These are phyloP conservation scores for Penicillium sp. DNA, from an alignment of 2,329 filamentous ascomycete genomes.

Conservation along the genomic window DNA sequence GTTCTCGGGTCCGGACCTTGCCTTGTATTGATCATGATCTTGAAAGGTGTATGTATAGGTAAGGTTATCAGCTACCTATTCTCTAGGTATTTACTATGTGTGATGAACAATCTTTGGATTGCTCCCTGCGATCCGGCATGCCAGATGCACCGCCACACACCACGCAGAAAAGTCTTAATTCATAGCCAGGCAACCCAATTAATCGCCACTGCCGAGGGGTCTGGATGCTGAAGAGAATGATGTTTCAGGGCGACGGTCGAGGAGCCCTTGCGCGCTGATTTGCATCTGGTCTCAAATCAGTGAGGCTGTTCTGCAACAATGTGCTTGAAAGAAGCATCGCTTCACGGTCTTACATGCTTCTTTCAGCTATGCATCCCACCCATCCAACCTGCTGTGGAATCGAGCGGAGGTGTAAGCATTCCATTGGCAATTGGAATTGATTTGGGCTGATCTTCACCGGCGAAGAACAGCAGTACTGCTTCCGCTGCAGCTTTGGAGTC, in stretches of 20 bases:
- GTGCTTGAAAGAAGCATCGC: background rate
- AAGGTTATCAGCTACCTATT: background rate
- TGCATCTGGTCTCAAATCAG: background rate
- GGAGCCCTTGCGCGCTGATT: background rate
- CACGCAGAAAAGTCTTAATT: background rate
- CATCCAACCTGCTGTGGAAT: background rate
- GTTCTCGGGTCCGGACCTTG: background rate
- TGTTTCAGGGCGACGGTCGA: background rate
- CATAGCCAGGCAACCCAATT: background rate
- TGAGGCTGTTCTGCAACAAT: background rate
- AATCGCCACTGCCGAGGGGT: constrained; percentile 1
- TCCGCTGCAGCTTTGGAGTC: constrained; percentile 35
- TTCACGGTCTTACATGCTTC: background rate
- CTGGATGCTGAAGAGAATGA: background rate
- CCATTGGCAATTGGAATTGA: constrained; percentile 9
- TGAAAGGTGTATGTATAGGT: too few relatives aligned
- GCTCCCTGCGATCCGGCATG: background rate
- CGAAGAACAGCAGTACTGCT: constrained; percentile 33
- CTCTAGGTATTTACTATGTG: background rate
- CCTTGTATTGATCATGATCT: background rate
- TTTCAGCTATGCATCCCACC: background rate
- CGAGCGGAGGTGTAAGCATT: constrained; percentile 24
- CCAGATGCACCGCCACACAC: background rate
- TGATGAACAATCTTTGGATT: background rate
- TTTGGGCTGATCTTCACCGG: constrained; percentile 13